These are phyloP conservation scores for Penicillium herquei DNA, from an alignment of 495 filamentous ascomycete genomes.

Conservation along the genomic window DNA sequence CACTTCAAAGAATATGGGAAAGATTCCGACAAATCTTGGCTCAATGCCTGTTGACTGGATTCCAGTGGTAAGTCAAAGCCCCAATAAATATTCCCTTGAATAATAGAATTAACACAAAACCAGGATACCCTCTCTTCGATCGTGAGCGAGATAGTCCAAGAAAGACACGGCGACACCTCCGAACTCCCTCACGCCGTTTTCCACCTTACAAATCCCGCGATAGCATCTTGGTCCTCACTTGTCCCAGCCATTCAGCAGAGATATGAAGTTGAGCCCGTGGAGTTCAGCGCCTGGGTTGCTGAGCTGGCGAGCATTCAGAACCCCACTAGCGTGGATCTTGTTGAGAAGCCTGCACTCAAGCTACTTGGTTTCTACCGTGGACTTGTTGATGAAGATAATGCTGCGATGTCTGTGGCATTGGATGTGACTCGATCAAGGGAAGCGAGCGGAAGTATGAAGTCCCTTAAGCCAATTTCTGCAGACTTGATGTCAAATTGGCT, in stretches of 20 bases:
- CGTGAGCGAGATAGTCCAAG: slow-evolving; percentile 19
- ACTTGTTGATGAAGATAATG: slow-evolving; percentile 11
- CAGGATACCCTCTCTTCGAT: slow-evolving; percentile 22
- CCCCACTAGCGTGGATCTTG: slow-evolving; percentile 15
- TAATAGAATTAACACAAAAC: not conserved
- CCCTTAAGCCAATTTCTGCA: slow-evolving; percentile 15
- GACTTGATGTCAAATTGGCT: slow-evolving; percentile 24
- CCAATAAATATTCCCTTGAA: not conserved
- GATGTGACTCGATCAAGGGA: slow-evolving; percentile 16
- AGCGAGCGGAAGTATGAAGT: slow-evolving; percentile 26
- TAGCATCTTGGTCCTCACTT: slow-evolving; percentile 22
- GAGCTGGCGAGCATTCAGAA: slow-evolving; percentile 22
- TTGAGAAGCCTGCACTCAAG: slow-evolving; percentile 26
- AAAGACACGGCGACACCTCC: slow-evolving; percentile 8
- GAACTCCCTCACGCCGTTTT: slow-evolving; percentile 14
- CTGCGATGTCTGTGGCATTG: slow-evolving; percentile 14
- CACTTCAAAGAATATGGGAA: slow-evolving; percentile 27
- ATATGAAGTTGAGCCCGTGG: slow-evolving; percentile 15
- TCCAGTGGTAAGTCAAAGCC: slow-evolving; percentile 19
- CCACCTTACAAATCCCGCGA: slow-evolving; percentile 29
- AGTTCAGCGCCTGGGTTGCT: slow-evolving; percentile 21
- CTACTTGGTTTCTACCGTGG: slow-evolving; percentile 26
- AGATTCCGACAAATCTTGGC: slow-evolving; percentile 20
- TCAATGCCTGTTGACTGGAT: slow-evolving; percentile 25
- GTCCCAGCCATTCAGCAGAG: slow-evolving; percentile 16